Evolutionary conservation across 2,329 filamentous ascomycete genomes (phyloP).

Genomic region (Epichloe baconii): DNA sequence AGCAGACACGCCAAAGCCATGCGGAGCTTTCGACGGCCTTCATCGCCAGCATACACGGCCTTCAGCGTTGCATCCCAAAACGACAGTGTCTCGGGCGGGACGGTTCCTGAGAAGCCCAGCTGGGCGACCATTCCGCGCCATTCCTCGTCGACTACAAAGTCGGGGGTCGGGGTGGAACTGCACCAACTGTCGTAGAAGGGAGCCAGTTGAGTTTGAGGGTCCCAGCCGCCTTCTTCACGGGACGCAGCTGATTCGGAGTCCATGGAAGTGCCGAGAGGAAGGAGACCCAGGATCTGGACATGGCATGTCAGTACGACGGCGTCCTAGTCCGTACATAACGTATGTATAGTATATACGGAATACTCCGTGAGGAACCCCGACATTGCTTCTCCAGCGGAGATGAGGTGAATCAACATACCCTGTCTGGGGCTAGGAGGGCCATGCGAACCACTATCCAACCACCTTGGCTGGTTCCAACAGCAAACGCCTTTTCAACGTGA

Average conservation of each 20-base stretch:
- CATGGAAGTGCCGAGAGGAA: slow-evolving; percentile 38
- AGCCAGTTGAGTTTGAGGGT: slow-evolving; percentile 27
- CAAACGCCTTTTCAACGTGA: slow-evolving; percentile 33
- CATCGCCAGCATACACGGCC: slow-evolving; percentile 33
- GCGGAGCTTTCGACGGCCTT: slow-evolving; percentile 34
- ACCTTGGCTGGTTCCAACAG: slow-evolving; percentile 38
- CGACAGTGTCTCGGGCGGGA: slow-evolving; percentile 20
- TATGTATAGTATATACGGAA: not conserved
- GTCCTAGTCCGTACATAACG: not conserved
- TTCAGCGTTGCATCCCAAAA: slow-evolving; percentile 35
- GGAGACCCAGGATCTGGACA: slow-evolving; percentile 30
- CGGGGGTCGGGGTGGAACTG: slow-evolving; percentile 24
- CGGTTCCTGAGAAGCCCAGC: slow-evolving; percentile 32
- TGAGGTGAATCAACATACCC: slow-evolving; percentile 18
- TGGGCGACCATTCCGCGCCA: slow-evolving; percentile 32
- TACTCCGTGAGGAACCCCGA: not conserved
- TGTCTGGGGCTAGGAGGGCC: slow-evolving; percentile 35
- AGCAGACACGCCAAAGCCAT: slow-evolving; percentile 32
- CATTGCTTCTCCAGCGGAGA: not conserved
- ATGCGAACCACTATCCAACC: slow-evolving; percentile 38
- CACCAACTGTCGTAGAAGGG: slow-evolving; percentile 31
- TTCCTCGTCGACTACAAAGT: slow-evolving; percentile 33
- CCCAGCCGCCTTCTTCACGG: slow-evolving; percentile 35
- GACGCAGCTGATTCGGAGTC: slow-evolving; percentile 36
- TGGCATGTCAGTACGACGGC: not conserved